A percentile compares a stretch with the other conserved stretches of the same genome.
phyloP scores from a whole-genome alignment of 2,329 filamentous ascomycete genomes.

The Talaromyces pinophilus region DNA sequence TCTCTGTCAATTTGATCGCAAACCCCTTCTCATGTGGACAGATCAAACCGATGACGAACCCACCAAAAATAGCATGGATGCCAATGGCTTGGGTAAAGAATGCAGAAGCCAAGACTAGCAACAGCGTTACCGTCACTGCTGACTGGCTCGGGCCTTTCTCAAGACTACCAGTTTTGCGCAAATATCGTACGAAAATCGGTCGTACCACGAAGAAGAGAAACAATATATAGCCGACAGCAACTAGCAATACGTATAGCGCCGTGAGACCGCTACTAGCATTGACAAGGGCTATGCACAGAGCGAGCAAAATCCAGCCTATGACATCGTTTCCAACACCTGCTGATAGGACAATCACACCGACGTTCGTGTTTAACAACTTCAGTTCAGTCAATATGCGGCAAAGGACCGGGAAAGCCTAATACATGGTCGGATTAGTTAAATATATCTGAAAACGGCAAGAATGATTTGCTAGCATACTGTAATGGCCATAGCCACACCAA shows the following conservation, averaged over 20 bases:
- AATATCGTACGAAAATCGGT: constrained; percentile 71
- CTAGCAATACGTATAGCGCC: constrained; percentile 80
- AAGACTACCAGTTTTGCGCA: constrained; percentile 73
- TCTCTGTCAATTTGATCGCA: constrained; percentile 86
- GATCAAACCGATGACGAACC: constrained; percentile 84
- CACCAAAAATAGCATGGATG: constrained; percentile 91
- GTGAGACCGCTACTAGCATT: constrained; percentile 82
- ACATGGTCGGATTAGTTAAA: constrained; percentile 17
- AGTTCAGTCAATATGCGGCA: constrained; percentile 92
- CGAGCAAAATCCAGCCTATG: constrained; percentile 85
- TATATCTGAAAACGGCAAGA: not conserved
- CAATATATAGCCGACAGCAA: constrained; percentile 71
- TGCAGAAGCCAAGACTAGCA: constrained; percentile 74
- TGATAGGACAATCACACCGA: constrained; percentile 84
- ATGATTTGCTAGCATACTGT: constrained; percentile 56
- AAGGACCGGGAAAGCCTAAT: constrained; percentile 75
- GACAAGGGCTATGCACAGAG: constrained; percentile 88
- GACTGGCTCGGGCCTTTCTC: constrained; percentile 86
- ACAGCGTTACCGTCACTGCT: constrained; percentile 77
- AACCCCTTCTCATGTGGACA: constrained; percentile 89
- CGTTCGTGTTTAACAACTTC: constrained; percentile 77
- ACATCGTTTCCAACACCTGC: constrained; percentile 94
- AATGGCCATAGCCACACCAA: constrained; percentile 91
- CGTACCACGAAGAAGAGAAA: constrained; percentile 73
- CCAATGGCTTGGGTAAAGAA: constrained; percentile 92